A percentile compares a stretch with the other conserved stretches of the same genome.
These are phyloP conservation scores for Delphinella strobiligena DNA, from an alignment of 2,329 filamentous ascomycete species.

Conservation along the genomic window DNA sequence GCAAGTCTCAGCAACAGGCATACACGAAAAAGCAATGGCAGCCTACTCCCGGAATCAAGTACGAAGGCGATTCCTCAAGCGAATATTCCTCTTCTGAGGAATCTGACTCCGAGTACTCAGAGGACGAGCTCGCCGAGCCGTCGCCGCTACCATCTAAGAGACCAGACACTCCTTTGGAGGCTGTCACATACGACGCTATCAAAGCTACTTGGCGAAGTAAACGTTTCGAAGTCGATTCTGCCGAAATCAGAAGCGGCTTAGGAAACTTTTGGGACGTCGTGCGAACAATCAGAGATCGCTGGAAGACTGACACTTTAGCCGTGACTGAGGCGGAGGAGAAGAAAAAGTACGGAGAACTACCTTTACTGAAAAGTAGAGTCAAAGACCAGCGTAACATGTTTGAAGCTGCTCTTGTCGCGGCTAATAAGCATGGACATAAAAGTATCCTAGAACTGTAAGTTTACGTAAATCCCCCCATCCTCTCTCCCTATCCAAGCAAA, in stretches of 20 bases:
- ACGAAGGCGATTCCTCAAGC: slow-evolving; percentile 10
- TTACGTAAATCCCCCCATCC: slow-evolving; percentile 6
- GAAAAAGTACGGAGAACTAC: slow-evolving; percentile 41
- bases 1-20: slow-evolving; percentile 1
- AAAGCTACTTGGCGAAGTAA: slow-evolving; percentile 49
- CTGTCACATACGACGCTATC: slow-evolving; percentile 46
- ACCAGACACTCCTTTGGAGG: slow-evolving; percentile 40
- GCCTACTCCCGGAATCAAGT: slow-evolving; percentile 5
- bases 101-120: slow-evolving; percentile 32
- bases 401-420: slow-evolving; percentile 36
- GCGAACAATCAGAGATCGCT: slow-evolving; percentile 47
- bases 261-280: slow-evolving; percentile 48
- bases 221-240: slow-evolving; percentile 35
- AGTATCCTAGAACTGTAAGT: slow-evolving; percentile 33
- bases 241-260: slow-evolving; percentile 43
- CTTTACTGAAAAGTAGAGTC: slow-evolving; percentile 44
- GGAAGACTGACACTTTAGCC: slow-evolving; percentile 45
- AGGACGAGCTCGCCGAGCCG: slow-evolving; percentile 39
- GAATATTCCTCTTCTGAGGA: slow-evolving; percentile 21
- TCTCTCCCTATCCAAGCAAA: neutral
- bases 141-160: slow-evolving; percentile 43
- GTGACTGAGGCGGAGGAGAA: slow-evolving; percentile 47
- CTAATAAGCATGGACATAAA: slow-evolving; percentile 34
- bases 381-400: slow-evolving; percentile 45
- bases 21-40: slow-evolving; percentile 2